A percentile compares a stretch with the other conserved stretches of the same genome.
These are phyloP conservation scores for Mycena chlorophos DNA, from an alignment of 768 basidiomycete species.

Conservation along the genomic window DNA sequence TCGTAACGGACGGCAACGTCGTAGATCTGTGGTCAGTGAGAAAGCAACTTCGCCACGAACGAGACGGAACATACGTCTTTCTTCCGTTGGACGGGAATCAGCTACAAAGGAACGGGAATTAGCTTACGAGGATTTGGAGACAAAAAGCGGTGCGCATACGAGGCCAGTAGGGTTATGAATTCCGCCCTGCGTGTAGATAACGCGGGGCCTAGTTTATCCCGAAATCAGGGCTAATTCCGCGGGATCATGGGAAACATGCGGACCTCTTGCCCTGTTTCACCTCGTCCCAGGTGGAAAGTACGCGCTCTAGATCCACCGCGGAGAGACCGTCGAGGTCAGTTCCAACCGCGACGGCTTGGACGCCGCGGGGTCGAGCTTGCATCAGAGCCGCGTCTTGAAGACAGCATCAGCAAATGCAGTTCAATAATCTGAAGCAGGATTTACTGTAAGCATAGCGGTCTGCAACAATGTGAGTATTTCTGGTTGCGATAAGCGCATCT, in stretches of 20 bases:
- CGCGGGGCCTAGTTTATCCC: slow-evolving; percentile 38
- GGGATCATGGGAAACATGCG: slow-evolving; percentile 30
- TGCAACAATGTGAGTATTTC: slow-evolving; percentile 43
- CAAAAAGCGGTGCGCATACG: slow-evolving; percentile 29
- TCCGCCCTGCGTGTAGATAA: slow-evolving; percentile 59
- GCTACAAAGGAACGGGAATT: slow-evolving; percentile 1
- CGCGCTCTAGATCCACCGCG: slow-evolving; percentile 47
- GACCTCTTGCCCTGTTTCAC: slow-evolving; percentile 40
- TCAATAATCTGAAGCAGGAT: slow-evolving; percentile 38
- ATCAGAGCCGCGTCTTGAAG: slow-evolving; percentile 36
- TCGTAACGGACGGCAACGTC: slow-evolving; percentile 62
- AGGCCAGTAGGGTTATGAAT: slow-evolving; percentile 66
- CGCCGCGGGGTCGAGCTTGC: slow-evolving; percentile 22
- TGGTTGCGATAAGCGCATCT: slow-evolving; percentile 36
- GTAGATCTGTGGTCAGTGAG: slow-evolving; percentile 56
- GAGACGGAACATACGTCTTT: slow-evolving; percentile 4
- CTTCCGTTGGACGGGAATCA: slow-evolving; percentile 15
- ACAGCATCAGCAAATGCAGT: slow-evolving; percentile 56
- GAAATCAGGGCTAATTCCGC: neutral
- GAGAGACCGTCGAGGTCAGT: slow-evolving; percentile 62
- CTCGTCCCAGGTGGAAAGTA: slow-evolving; percentile 57
- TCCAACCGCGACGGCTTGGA: slow-evolving; percentile 42
- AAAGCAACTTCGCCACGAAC: slow-evolving; percentile 44
- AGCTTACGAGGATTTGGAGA: neutral
- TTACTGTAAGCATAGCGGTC: slow-evolving; percentile 34